Evolutionary conservation across 371 early-diverging fungal genomes (phyloP), one percentile per base, ranked within the genome.

Genomic region (Massospora cicadina): DNA sequence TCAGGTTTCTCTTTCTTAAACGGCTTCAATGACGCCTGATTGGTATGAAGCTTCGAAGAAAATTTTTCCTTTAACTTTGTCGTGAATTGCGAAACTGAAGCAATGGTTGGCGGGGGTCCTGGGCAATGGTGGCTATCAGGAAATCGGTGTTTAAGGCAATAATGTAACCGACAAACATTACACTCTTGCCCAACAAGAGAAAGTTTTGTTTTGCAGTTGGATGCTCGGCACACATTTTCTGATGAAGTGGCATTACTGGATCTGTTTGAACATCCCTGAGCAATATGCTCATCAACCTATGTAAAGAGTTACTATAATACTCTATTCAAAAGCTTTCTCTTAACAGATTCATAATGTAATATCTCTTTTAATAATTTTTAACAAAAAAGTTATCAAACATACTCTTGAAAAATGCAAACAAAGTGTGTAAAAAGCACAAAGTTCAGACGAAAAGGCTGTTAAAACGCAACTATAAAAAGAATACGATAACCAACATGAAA

Each of bases 131-230:
- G 63, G 21, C 55, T 55, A 17, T 53, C 5, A 5, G 63, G 53
- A 13, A 63, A 63, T 33, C 63, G 24, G 30, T 63, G 63, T 25
- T 63, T 63, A 25, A 63, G 17, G 55, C 55, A 63, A 28, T 17
- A 63, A 13, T 26, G 23, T 54, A 53, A 12, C 29, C 55, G 32
- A 54, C 55, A 63, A 23, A 23, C 54, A 23, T 26, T 27, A 54
- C 54, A 63, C 12, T 31, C 26, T 54, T 63, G 63, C 3, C 28
- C 23, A 27, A 54, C 54, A 1, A 26, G 43, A 1, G 55, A 54
- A 26, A 53, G 21, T 17, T 63, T 53, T 21, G 7, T 54, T 27
- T 54, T 63, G 29, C 55, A 63, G 55, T n/a, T 13, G 13, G 5
- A 13, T 2, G 33, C 13, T 13, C 55, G 24, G 30, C 63, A 63